These are phyloP conservation scores for Sistotremastrum suecicum DNA, from an alignment of 768 basidiomycete genomes.

Conservation along the genomic window DNA sequence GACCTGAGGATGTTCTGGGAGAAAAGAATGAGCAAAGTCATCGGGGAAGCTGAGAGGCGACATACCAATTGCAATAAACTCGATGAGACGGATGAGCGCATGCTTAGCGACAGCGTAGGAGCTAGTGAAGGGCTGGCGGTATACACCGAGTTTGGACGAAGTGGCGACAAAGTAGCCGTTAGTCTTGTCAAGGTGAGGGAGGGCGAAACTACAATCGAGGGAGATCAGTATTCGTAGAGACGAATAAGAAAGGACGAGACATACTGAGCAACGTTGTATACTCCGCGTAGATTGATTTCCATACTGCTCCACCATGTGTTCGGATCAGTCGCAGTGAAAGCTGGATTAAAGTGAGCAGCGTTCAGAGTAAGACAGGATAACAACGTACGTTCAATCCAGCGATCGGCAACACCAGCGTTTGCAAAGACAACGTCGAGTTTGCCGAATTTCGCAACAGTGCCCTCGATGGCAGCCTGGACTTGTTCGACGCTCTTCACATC, in stretches of 20 bases:
- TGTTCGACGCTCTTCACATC: slow-evolving; percentile 1
- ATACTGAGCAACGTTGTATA: slow-evolving; percentile 10
- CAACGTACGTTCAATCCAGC: slow-evolving; percentile 2
- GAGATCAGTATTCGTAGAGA: too few species aligned
- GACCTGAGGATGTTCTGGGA: too few species aligned
- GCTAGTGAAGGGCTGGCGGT: not conserved
- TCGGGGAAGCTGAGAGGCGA: too few species aligned
- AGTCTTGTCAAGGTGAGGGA: too few species aligned
- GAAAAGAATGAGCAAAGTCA: too few species aligned
- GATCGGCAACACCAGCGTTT: not conserved
- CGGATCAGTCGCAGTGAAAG: slow-evolving; percentile 4
- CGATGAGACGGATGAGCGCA: not conserved
- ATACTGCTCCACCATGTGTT: slow-evolving; percentile 12
- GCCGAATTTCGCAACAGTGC: slow-evolving; percentile 1
- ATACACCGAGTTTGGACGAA: too few species aligned
- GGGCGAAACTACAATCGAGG: too few species aligned
- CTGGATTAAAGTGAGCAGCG: too few species aligned
- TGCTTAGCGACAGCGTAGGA: not conserved
- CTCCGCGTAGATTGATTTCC: slow-evolving; percentile 12
- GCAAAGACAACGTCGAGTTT: slow-evolving; percentile 3
- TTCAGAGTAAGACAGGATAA: too few species aligned
- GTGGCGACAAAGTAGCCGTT: too few species aligned
- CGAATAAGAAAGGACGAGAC: too few species aligned
- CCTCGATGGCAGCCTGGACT: not conserved
- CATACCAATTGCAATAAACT: slow-evolving; percentile 2